Percentiles rank a stretch among this genome's conserved stretches.
Evolutionary conservation across 495 filamentous ascomycete species (phyloP).

Genomic region (Amniculicola lignicola): DNA sequence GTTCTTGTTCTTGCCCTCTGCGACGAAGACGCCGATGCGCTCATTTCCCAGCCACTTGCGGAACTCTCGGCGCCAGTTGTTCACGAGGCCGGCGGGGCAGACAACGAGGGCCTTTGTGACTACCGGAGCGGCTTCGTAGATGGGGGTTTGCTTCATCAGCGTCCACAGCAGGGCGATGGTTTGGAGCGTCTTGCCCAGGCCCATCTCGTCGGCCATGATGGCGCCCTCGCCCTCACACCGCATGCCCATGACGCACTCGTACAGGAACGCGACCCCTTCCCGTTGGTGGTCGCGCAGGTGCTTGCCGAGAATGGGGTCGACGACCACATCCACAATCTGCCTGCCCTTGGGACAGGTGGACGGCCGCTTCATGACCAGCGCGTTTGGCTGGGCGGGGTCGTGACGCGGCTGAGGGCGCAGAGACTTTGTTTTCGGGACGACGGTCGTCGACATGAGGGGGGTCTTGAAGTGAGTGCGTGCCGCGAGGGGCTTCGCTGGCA

Average conservation of each 20-base stretch:
- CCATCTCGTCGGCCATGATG: constrained; percentile 82
- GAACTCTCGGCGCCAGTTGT: constrained; percentile 79
- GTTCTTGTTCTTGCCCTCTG: constrained; percentile 58
- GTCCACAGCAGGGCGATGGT: constrained; percentile 80
- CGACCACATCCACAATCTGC: constrained; percentile 72
- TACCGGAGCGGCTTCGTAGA: constrained; percentile 58
- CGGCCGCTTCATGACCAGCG: constrained; percentile 69
- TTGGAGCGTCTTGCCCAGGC: constrained; percentile 75
- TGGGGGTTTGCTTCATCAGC: constrained; percentile 74
- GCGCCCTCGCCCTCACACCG: constrained; percentile 71
- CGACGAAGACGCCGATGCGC: constrained; percentile 70
- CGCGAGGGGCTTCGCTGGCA: background rate
- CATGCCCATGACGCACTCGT: constrained; percentile 84
- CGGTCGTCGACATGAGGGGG: constrained; percentile 57
- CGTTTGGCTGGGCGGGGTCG: constrained; percentile 58
- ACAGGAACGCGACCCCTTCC: constrained; percentile 73
- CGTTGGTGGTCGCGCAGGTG: constrained; percentile 72
- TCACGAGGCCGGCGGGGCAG: constrained; percentile 74
- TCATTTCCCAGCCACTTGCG: constrained; percentile 78
- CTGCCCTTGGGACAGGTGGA: constrained; percentile 57
- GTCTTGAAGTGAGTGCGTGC: constrained; percentile 52
- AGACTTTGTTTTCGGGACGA: constrained; percentile 46
- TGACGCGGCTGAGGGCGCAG: constrained; percentile 60
- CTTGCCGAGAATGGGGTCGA: constrained; percentile 67
- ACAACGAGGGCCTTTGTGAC: constrained; percentile 79